These are phyloP conservation scores for Microthlaspi erraticum DNA, from an alignment of 345 rosid genomes.

Conservation along the genomic window DNA sequence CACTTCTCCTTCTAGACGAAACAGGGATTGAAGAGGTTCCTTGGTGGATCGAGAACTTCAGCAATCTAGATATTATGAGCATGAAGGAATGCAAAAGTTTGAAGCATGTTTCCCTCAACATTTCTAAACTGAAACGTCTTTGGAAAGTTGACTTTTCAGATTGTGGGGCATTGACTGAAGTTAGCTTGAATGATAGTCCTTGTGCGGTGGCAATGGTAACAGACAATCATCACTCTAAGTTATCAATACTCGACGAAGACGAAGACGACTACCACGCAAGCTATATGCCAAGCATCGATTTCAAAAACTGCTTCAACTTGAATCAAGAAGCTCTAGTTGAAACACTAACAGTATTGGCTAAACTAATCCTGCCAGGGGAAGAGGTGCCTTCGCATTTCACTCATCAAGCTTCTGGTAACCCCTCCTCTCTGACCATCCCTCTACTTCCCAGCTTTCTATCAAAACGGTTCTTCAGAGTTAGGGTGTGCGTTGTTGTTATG, in stretches of 20 bases:
- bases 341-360: neutral
- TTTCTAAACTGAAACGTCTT: neutral
- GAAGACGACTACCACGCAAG: too few species aligned
- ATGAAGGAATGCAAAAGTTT: neutral
- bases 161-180: neutral
- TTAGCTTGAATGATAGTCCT: neutral
- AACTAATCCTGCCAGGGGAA: neutral
- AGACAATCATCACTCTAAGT: neutral
- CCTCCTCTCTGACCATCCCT: constrained; percentile 5
- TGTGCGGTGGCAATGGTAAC: neutral
- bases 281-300: neutral
- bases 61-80: neutral
- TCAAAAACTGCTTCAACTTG: neutral
- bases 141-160: neutral
- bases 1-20: too few species aligned
- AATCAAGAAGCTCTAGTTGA: neutral
- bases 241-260: neutral
- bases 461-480: neutral
- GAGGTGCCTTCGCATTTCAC: constrained; percentile 10
- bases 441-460: neutral
- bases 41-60: neutral
- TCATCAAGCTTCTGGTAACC: neutral
- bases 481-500: neutral
- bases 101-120: neutral
- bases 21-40: neutral